Percentiles rank a stretch among this genome's conserved stretches.
Conservation (phyloP, 371 early-diverging fungal species). For the Lichtheimia ornata region DNA sequence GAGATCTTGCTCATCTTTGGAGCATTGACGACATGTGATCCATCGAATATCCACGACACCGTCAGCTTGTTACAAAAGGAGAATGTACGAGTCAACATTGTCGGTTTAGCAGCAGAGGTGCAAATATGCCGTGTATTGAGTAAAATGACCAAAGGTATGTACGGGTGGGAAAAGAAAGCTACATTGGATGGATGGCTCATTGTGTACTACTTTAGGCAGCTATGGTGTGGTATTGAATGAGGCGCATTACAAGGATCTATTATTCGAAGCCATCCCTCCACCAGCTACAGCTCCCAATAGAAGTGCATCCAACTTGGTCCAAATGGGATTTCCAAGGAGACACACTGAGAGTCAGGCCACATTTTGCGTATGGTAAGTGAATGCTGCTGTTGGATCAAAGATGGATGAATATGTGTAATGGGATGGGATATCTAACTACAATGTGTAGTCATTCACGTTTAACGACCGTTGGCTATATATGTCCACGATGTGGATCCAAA, state of each 20-base stretch:
- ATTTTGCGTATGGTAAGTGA: slow-evolving; percentile 84
- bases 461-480: slow-evolving; percentile 80
- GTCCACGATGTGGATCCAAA: slow-evolving; percentile 85
- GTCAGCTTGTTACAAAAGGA: slow-evolving; percentile 67
- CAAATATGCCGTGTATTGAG: slow-evolving; percentile 78
- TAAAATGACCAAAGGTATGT: slow-evolving; percentile 73
- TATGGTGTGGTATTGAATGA: slow-evolving; percentile 89
- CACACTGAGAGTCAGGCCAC: slow-evolving; percentile 61
- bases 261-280: slow-evolving; percentile 83
- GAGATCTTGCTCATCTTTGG: slow-evolving; percentile 87
- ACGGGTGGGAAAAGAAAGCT: background rate
- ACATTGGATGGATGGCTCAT: background rate
- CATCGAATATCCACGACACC: slow-evolving; percentile 86
- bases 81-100: slow-evolving; percentile 80
- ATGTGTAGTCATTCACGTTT: slow-evolving; percentile 71
- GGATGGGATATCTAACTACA: background rate
- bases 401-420: too few relatives aligned
- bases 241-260: slow-evolving; percentile 73
- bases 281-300: slow-evolving; percentile 73
- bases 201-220: slow-evolving; percentile 51
- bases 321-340: slow-evolving; percentile 91
- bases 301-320: slow-evolving; percentile 69
- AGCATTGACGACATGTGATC: slow-evolving; percentile 91
- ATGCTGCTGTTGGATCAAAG: too few relatives aligned
- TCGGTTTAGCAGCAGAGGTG: slow-evolving; percentile 91